phyloP scores from a whole-genome alignment of 139 green algal species.

The Nannochloris sp. region DNA sequence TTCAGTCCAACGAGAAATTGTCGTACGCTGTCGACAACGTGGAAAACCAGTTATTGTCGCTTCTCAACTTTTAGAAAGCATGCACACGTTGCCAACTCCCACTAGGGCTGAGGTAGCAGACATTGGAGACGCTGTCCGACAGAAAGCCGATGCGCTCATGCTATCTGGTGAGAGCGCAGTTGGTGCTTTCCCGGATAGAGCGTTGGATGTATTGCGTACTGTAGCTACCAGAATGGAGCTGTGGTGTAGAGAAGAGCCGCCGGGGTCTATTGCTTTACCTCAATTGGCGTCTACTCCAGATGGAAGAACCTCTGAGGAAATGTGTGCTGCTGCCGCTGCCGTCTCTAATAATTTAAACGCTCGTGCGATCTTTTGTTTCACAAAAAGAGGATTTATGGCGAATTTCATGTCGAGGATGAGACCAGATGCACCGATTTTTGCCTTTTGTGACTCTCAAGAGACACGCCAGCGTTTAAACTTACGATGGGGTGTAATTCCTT shows the following conservation, averaged over 20 bases:
- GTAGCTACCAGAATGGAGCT: conserved; percentile 53
- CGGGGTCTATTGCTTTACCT: conserved; percentile 45
- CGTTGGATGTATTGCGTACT: conserved; percentile 55
- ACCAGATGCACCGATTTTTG: conserved; percentile 78
- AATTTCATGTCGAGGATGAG: conserved; percentile 63
- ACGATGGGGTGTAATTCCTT: conserved; percentile 69
- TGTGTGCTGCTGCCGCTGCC: conserved; percentile 56
- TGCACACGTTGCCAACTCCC: conserved; percentile 73
- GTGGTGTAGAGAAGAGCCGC: conserved; percentile 29
- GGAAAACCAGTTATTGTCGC: conserved; percentile 79
- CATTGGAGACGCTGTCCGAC: conserved; percentile 70
- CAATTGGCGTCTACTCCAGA: conserved; percentile 28
- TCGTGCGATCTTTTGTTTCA: conserved; percentile 76
- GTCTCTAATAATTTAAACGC: conserved; percentile 59
- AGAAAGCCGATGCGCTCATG: conserved; percentile 80
- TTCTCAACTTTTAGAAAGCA: conserved; percentile 71
- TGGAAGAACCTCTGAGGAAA: conserved; percentile 52
- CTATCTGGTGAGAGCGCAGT: conserved; percentile 73
- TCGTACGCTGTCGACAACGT: conserved; percentile 53
- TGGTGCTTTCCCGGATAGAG: conserved; percentile 67
- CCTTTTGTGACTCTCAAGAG: conserved; percentile 65
- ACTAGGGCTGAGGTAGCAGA: conserved; percentile 77
- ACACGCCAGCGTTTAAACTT: conserved; percentile 60
- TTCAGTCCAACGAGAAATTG: conserved; percentile 69
- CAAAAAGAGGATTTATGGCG: conserved; percentile 65